Evolutionary conservation across 768 basidiomycete genomes (phyloP), one percentile per base, ranked within the genome.

Genomic region (Tulasnella calospora): DNA sequence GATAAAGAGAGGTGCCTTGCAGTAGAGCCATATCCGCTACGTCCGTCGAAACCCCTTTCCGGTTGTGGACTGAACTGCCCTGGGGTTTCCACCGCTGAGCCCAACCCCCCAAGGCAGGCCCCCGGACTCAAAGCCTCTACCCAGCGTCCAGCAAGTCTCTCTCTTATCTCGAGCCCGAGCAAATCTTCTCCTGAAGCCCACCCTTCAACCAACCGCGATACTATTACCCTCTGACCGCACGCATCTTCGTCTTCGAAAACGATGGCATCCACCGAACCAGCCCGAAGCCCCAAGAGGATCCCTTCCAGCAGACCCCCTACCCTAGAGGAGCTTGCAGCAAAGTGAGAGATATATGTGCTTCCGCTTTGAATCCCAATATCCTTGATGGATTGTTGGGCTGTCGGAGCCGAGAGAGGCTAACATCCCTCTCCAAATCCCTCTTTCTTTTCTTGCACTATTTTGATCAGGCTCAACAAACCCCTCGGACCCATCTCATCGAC

Each of bases 21-120:
- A n/a, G n/a, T n/a, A 67, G 61, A 67, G 61, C 61, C 61, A 67
- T 30, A 30, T 67, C 61, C 61, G 61, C 61, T 67, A 67, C 61
- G 13, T 67, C 61, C 61, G 61, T 67, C 33, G 30, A 67, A 67
- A 67, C 30, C 61, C 33, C 61, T 33, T 67, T 35, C 61, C 23
- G n/a, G 57, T 61, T 61, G 57, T 61, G 57, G 57, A 61, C 57
- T 27, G n/a, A 61, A 61, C 57, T 7, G 51, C 51, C 17, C 57
- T 61, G 23, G 27, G 57, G 57, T 30, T 61, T 61, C 57, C 57
- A 61, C 57, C n/a, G 57, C 57, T 61, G 57, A 61, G n/a, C 57
- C 57, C n/a, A 61, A 9, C 46, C 46, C n/a, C 57, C 10, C 38
- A n/a, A 55, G 21, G 51, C 19, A 17, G 15, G 15, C 19, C 51